These are phyloP conservation scores for Mortierella alpina DNA, from an alignment of 192 early-diverging fungal species.

Conservation along the genomic window DNA sequence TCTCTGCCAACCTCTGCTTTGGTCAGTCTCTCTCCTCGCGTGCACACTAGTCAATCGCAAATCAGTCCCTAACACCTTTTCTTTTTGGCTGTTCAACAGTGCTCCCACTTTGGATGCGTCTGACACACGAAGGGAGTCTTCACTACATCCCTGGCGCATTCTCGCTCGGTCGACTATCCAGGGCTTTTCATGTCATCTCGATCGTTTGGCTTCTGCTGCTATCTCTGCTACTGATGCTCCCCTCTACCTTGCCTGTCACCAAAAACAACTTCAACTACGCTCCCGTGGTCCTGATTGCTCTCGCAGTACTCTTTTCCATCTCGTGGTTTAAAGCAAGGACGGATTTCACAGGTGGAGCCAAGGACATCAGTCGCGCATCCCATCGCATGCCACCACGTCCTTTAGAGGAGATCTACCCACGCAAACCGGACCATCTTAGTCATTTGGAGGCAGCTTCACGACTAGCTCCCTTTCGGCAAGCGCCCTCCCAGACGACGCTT, in stretches of 20 bases:
- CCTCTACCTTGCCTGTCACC: conserved; percentile 18
- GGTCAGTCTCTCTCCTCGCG: conserved; percentile 6
- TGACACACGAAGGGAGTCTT: conserved; percentile 28
- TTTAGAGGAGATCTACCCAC: conserved; percentile 4
- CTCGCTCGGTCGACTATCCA: conserved; percentile 26
- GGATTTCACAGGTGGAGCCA: conserved; percentile 41
- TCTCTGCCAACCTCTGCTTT: conserved; percentile 37
- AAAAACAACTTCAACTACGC: conserved; percentile 47
- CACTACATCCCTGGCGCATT: conserved; percentile 32
- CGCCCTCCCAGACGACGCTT: not conserved
- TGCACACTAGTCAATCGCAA: not conserved
- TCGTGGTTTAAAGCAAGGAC: conserved; percentile 42
- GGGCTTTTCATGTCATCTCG: conserved; percentile 12
- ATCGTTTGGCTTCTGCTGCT: conserved; percentile 25
- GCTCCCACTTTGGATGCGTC: conserved; percentile 40
- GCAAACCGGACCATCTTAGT: not conserved
- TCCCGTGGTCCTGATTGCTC: conserved; percentile 5
- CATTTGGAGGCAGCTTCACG: not conserved
- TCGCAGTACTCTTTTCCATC: conserved; percentile 13
- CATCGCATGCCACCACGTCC: conserved; percentile 12
- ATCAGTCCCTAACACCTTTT: not conserved
- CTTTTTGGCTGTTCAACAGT: not conserved
- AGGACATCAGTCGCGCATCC: conserved; percentile 35
- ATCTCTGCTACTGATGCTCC: conserved; percentile 23
- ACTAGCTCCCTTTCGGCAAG: not conserved